Base-by-base conservation (phyloP, 805 yeast species). In the Yarrowia porcina region DNA sequence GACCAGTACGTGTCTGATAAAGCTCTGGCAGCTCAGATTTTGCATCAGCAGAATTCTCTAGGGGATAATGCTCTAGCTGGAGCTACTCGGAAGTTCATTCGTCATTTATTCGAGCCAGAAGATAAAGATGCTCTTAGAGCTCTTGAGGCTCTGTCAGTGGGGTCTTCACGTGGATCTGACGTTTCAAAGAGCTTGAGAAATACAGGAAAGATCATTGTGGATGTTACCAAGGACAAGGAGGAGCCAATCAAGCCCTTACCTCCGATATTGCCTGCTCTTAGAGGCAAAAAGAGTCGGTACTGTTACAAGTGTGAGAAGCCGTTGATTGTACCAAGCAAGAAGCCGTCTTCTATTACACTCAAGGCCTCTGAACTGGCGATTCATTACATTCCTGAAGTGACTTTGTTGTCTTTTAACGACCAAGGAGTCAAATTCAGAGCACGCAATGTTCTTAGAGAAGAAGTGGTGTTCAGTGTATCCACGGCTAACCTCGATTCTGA, bases 251-350 rank as follows among this genome's bases (percentile, higher is more conserved):
- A 45, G 25, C 13, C 17, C 27, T 28, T 30, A 21, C 21, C 20
- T 0, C 61, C 61, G 7, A 39, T 56, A 2, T 28, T 56, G 18
- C 47, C 61, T 13, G 21, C 36, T 23, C 30, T 56, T 7, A 56
- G 39, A 41, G 47, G 39, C 28, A 56, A 56, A n/a, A 38, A 28
- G 21, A 56, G 49, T 25, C 15, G 42, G 8, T 7, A 30, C 3
- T 56, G 61, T 9, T 56, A 56, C 61, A 28, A 28, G 23, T 56
- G 61, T 4, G 49, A 56, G 11, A 39, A 27, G 12, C 49, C 49
- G 11, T 23, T 56, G 15, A 41, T 41, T 23, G 49, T 39, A 8
- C 49, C 49, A 4, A 39, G 49, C 28, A 56, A 56, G 49, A 39
- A 41, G 10, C 61, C 61, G n/a, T 25, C 61, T 2, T 56, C 61